Base-by-base conservation (phyloP, 1,284 basidiomycete species). In the Ganoderma lucidum region DNA sequence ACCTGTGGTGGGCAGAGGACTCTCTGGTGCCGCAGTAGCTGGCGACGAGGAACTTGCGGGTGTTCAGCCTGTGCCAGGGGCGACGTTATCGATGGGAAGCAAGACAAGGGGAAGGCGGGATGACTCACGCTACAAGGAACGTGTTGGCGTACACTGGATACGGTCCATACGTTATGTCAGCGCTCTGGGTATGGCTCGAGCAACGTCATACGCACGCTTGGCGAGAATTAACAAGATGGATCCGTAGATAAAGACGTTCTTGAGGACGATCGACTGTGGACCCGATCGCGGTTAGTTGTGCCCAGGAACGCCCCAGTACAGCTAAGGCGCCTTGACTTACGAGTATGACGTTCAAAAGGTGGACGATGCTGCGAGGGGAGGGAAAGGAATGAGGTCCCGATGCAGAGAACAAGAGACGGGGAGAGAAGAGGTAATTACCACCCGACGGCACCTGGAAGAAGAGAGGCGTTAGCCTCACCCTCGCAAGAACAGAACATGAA, bases 61-160 rank as follows among this genome's bases (percentile, higher is more conserved):
- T 58, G 56, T 67, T 67, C 2, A 67, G 66, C 3, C 66, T 67
- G 62, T 9, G 30, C n/a, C 35, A 30, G 10, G 41, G n/a, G 41
- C 1, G 19, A 6, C 8, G 55, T 32, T 30, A 19, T 17, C 28
- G 55, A 15, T 37, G 30, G 19, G 10, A 48, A 23, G 28, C 10
- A 44, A 62, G 15, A 3, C 37, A n/a, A 44, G 9, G 9, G 14
- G 23, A 48, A 19, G 28, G 42, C 3, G 1, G 42, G 42, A 44
- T 14, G 12, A 67, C 66, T 59, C 30, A 67, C 66, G 66, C 66
- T 44, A 59, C 66, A 14, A 67, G 41, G 66, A 67, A 67, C 23
- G 66, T 58, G 35, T 67, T 67, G 35, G 66, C 66, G 15, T 67
- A 67, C 44, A 67, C 66, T 67, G 62, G 51, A 56, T 10, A 42